Base-by-base conservation (phyloP, 768 basidiomycete genomes). In the Podaxis sp. region DNA sequence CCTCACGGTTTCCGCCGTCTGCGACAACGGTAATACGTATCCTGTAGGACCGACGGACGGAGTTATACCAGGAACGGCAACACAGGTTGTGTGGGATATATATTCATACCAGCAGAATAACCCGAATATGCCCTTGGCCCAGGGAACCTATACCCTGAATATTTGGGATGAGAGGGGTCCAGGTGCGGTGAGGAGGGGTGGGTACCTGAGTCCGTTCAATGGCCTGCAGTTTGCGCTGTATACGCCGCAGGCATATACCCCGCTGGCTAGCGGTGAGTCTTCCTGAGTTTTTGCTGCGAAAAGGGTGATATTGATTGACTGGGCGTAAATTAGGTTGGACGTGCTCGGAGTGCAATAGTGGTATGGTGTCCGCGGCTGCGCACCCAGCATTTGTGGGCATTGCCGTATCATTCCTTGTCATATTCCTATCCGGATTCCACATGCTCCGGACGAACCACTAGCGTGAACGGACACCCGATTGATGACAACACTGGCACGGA, bases 21-120 rank as follows among this genome's bases (percentile, higher is more conserved):
- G 91, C 74, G 87, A 87, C 13, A 95, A 96, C 70, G 91, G 91
- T 2, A 92, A 91, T 75, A 95, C 93, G 1, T 98, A 94, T 72
- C 85, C 92, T 15, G 91, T 96, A 8, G 93, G 92, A 2, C 88
- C 91, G 0, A 85, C 88, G 4, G 79, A 89, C 68, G 89, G 91
- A 2, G 75, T 87, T 30, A 84, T 95, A 3, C 78, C 84, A 1
- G 94, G 90, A 0, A 86, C 84, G 0, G 87, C 88, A 37, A 91
- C 91, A 5, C 69, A 76, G 46, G 86, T 91, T 8, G 82, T 88
- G 4, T 96, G 95, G 95, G 91, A 93, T 71, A 73, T 90, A 0
- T 94, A 82, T 68, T 78, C 82, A 49, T 94, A 91, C 72, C 87
- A 95, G 69, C 81, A 86, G 68, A 76, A 70, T 3, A 74, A 84